These are phyloP conservation scores for Albugo laibachii DNA, from an alignment of 352 stramenopile genomes.

Conservation along the genomic window DNA sequence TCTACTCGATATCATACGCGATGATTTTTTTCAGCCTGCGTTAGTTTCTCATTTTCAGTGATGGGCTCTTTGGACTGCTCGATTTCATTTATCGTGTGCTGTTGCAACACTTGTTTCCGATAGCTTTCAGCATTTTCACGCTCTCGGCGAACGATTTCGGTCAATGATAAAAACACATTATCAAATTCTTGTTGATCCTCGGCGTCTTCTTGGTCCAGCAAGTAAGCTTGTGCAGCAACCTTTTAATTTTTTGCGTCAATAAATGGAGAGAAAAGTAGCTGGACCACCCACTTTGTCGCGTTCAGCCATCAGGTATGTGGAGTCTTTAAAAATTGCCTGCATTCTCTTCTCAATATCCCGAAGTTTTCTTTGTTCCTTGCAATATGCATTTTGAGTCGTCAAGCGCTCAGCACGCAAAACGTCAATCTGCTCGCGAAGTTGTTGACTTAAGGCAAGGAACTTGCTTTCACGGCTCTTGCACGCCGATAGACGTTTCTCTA, in stretches of 20 bases:
- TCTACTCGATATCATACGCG: not conserved
- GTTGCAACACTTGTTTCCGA: constrained; percentile 57
- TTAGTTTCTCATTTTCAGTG: constrained; percentile 33
- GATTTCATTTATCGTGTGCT: constrained; percentile 62
- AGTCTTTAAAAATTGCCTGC: constrained; percentile 45
- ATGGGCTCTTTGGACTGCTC: constrained; percentile 44
- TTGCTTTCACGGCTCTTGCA: constrained; percentile 60
- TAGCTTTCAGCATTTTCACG: constrained; percentile 58
- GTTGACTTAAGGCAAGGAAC: constrained; percentile 31
- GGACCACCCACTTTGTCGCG: constrained; percentile 24
- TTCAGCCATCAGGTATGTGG: constrained; percentile 49
- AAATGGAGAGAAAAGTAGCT: not conserved
- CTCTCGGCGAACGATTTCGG: constrained; percentile 47
- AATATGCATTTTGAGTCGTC: constrained; percentile 49
- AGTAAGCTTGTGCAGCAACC: constrained; percentile 46
- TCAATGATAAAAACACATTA: constrained; percentile 45
- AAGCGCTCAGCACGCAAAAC: constrained; percentile 37
- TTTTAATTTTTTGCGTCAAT: constrained; percentile 5
- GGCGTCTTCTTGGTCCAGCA: constrained; percentile 40
- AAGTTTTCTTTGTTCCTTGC: constrained; percentile 60
- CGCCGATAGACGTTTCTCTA: constrained; percentile 54
- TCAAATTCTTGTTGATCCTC: constrained; percentile 63
- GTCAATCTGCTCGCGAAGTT: constrained; percentile 32
- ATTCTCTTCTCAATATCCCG: constrained; percentile 58
- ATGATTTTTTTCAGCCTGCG: too few relatives aligned